Percentiles rank a stretch among this genome's conserved stretches.
Conservation (phyloP, 352 stramenopile genomes). For the Phytophthora boehmeriae region DNA sequence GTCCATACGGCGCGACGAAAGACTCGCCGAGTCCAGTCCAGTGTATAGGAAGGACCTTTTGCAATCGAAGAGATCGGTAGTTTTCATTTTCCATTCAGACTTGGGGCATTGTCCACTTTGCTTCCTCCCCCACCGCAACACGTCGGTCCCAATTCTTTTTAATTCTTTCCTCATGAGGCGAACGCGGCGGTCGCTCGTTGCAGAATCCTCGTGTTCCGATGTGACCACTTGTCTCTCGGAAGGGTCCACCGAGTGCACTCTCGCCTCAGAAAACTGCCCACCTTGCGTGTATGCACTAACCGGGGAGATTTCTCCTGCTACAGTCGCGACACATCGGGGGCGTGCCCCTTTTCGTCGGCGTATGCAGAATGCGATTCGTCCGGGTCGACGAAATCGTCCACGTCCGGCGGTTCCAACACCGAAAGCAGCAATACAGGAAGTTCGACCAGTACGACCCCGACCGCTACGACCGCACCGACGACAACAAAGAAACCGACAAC, state of each 20-base stretch:
- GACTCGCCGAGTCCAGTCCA: constrained; percentile 14
- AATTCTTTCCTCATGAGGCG: constrained; percentile 13
- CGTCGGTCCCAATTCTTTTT: neutral
- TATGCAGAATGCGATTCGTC: constrained; percentile 36
- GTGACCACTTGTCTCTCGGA: constrained; percentile 58
- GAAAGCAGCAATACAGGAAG: constrained; percentile 6
- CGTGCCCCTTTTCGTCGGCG: constrained; percentile 28
- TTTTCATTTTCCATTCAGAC: neutral
- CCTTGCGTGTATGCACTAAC: constrained; percentile 72
- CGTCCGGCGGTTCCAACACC: neutral
- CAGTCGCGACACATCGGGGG: constrained; percentile 26
- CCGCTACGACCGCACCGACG: constrained; percentile 5
- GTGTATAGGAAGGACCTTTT: constrained; percentile 12
- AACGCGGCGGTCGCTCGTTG: constrained; percentile 25
- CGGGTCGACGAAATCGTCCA: constrained; percentile 2
- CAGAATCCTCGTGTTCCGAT: constrained; percentile 38
- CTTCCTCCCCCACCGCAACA: constrained; percentile 12
- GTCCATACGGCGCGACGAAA: constrained; percentile 20
- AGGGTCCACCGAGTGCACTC: constrained; percentile 58
- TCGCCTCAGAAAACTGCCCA: constrained; percentile 47
- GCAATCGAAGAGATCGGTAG: constrained; percentile 19
- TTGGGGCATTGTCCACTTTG: constrained; percentile 15
- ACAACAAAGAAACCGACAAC: constrained; percentile 8
- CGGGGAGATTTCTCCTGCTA: constrained; percentile 77
- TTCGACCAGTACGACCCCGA: neutral